Evolutionary conservation across 345 rosid species (phyloP).

Genomic region (Chamaenerion angustifolium): DNA sequence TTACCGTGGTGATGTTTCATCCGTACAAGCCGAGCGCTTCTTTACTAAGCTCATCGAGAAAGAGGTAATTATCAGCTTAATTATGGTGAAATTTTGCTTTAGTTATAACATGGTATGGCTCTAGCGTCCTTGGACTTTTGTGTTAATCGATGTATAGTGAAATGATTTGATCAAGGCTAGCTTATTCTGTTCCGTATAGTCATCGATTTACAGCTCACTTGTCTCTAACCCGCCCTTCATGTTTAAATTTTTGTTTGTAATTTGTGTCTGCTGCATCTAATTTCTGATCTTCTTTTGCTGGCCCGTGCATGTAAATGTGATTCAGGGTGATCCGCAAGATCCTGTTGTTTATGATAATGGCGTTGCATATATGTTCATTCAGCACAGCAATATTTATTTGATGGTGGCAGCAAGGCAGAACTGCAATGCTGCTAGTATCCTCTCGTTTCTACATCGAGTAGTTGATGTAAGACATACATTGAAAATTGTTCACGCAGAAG

Average conservation of each 20-base stretch:
- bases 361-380: slow-evolving; percentile 83
- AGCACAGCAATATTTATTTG: slow-evolving; percentile 83
- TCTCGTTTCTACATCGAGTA: slow-evolving; percentile 76
- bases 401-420: slow-evolving; percentile 89
- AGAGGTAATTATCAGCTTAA: slow-evolving; percentile 30
- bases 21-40: slow-evolving; percentile 79
- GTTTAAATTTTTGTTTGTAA: neutral
- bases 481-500: neutral
- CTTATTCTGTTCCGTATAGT: neutral
- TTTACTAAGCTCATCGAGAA: slow-evolving; percentile 92
- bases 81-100: too few species aligned
- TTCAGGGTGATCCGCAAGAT: slow-evolving; percentile 93
- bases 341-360: slow-evolving; percentile 97
- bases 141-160: too few species aligned
- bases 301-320: neutral
- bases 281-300: neutral
- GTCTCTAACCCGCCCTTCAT: neutral
- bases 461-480: slow-evolving; percentile 57
- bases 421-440: slow-evolving; percentile 91
- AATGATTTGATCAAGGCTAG: neutral
- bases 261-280: slow-evolving; percentile 2
- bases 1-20: slow-evolving; percentile 86
- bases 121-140: too few species aligned
- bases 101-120: too few species aligned
- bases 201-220: neutral